These are phyloP conservation scores for Beverwykella pulmonaria DNA, from an alignment of 495 filamentous ascomycete species.

Conservation along the genomic window DNA sequence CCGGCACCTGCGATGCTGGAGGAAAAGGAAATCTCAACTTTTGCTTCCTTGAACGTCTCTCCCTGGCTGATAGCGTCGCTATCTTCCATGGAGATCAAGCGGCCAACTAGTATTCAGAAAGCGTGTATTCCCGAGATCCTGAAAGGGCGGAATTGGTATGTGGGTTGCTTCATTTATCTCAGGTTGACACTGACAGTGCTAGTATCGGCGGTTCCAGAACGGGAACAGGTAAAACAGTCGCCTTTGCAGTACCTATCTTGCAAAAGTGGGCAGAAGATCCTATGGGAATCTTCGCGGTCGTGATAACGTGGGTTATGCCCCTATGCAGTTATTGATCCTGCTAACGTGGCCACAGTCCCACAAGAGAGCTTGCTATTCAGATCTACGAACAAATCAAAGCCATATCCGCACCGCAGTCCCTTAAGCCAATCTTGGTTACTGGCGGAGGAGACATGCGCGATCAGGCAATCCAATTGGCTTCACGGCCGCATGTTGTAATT, in stretches of 20 bases:
- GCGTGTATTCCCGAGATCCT: conserved; percentile 89
- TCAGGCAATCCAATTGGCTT: conserved; percentile 80
- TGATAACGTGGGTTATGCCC: conserved; percentile 67
- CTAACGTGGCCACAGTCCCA: not conserved
- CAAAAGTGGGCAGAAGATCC: conserved; percentile 94
- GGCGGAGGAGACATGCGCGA: conserved; percentile 90
- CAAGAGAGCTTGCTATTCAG: conserved; percentile 84
- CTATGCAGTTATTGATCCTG: conserved; percentile 1
- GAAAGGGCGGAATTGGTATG: conserved; percentile 75
- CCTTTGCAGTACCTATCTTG: conserved; percentile 90
- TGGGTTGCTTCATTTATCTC: conserved; percentile 48
- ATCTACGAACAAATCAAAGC: conserved; percentile 95
- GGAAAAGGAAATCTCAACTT: conserved; percentile 60
- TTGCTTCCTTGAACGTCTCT: conserved; percentile 71
- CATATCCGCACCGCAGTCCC: conserved; percentile 78
- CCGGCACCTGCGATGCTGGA: not conserved
- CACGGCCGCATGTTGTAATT: conserved; percentile 87
- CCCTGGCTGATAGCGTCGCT: conserved; percentile 91
- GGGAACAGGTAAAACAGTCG: conserved; percentile 98
- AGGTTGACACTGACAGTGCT: not conserved
- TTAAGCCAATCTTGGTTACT: conserved; percentile 84
- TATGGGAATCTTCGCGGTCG: conserved; percentile 82
- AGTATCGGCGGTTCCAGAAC: conserved; percentile 87
- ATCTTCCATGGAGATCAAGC: conserved; percentile 80
- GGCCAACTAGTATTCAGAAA: conserved; percentile 89